Evolutionary conservation across 495 filamentous ascomycete genomes (phyloP).

Genomic region (Arthonia radiata): DNA sequence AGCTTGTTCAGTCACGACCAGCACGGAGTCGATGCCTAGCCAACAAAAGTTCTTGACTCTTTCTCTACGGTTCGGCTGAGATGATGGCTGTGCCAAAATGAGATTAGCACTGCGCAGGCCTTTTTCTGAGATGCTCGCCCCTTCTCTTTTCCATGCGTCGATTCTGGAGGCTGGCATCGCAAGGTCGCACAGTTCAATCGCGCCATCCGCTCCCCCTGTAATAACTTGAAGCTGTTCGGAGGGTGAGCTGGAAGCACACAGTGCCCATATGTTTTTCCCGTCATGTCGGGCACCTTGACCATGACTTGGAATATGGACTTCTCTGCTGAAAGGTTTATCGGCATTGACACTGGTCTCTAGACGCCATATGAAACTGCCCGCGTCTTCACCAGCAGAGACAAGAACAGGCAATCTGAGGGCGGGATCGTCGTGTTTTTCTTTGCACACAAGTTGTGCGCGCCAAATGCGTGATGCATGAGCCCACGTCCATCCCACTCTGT

Average conservation of each 20-base stretch:
- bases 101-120: background rate
- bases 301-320: slow-evolving; percentile 23
- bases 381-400: slow-evolving; percentile 11
- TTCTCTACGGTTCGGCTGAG: background rate
- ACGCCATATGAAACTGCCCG: slow-evolving; percentile 7
- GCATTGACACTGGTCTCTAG: slow-evolving; percentile 1
- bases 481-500: background rate
- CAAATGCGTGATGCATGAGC: slow-evolving; percentile 67
- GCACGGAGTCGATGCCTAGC: slow-evolving; percentile 5
- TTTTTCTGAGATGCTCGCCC: background rate
- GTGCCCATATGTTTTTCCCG: slow-evolving; percentile 85
- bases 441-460: slow-evolving; percentile 37
- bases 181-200: slow-evolving; percentile 8
- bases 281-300: slow-evolving; percentile 32
- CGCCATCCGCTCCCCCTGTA: slow-evolving; percentile 75
- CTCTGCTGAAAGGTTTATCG: slow-evolving; percentile 5
- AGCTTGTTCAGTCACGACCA: too few relatives aligned
- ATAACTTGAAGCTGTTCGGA: slow-evolving; percentile 22
- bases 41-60: slow-evolving; percentile 12
- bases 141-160: background rate
- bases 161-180: too few relatives aligned
- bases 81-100: background rate
- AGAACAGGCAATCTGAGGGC: background rate
- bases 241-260: slow-evolving; percentile 18
- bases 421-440: background rate